Percentiles rank a stretch among this genome's conserved stretches.
Evolutionary conservation across 2,329 filamentous ascomycete genomes (phyloP).

Genomic region (Hypoxylon sp.): DNA sequence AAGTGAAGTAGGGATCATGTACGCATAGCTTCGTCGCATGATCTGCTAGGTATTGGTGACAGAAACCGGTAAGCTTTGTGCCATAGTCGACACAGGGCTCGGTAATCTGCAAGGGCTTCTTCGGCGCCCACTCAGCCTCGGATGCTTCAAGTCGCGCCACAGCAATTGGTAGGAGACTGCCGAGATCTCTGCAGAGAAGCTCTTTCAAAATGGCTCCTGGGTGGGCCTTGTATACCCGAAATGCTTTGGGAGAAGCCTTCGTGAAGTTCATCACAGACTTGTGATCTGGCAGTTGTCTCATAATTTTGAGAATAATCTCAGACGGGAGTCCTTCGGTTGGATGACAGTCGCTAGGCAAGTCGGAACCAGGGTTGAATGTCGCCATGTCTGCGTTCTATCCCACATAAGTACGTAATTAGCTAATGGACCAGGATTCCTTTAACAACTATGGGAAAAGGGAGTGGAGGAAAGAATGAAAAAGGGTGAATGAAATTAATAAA

Average conservation of each 20-base stretch:
- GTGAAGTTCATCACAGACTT: conserved; percentile 7
- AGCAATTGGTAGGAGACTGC: conserved; percentile 4
- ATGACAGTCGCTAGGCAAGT: background rate
- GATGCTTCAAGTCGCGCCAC: conserved; percentile 20
- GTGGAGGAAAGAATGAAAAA: background rate
- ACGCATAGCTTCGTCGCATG: background rate
- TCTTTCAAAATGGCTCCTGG: background rate
- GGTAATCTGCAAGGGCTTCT: background rate
- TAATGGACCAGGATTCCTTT: background rate
- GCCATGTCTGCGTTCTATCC: background rate
- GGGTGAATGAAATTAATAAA: background rate
- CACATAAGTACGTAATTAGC: background rate
- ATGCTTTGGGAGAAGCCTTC: conserved; percentile 9
- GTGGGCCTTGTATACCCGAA: background rate
- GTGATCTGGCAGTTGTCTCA: conserved; percentile 6
- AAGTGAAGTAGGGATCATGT: conserved; percentile 3
- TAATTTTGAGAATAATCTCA: conserved; percentile 2
- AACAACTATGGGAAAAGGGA: background rate
- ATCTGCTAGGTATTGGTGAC: background rate
- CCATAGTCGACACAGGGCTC: background rate
- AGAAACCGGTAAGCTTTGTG: background rate
- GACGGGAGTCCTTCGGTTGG: background rate
- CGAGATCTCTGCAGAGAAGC: conserved; percentile 4
- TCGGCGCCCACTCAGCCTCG: conserved; percentile 1
- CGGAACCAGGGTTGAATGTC: background rate